A percentile compares a stretch with the other conserved stretches of the same genome.
These are phyloP conservation scores for Fusarium devonianum DNA, from an alignment of 2,329 filamentous ascomycete genomes.

Conservation along the genomic window DNA sequence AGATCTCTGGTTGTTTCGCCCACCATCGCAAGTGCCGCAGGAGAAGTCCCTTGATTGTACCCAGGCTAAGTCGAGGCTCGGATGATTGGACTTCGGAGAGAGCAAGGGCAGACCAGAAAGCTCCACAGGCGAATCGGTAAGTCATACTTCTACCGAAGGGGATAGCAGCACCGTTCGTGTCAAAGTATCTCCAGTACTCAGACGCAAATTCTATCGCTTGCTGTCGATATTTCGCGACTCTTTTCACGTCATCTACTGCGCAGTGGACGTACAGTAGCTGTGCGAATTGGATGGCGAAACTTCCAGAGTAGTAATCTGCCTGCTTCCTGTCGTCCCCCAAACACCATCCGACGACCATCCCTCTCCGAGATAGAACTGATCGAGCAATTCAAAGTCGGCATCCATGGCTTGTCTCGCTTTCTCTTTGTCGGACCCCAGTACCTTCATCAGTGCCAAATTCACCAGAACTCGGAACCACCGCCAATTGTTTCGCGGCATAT, in stretches of 20 bases:
- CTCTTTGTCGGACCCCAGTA: slow-evolving; percentile 46
- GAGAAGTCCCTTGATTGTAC: slow-evolving; percentile 55
- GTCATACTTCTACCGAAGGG: slow-evolving; percentile 58
- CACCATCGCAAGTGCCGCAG: slow-evolving; percentile 60
- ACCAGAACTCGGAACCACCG: slow-evolving; percentile 58
- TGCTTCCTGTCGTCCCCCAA: slow-evolving; percentile 49
- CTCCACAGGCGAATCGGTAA: slow-evolving; percentile 57
- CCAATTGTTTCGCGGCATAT: slow-evolving; percentile 58
- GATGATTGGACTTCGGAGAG: slow-evolving; percentile 50
- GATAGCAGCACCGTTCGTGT: slow-evolving; percentile 55
- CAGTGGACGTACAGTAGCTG: slow-evolving; percentile 55
- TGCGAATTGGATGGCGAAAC: slow-evolving; percentile 59
- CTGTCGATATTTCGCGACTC: slow-evolving; percentile 47
- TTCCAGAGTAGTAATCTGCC: slow-evolving; percentile 60
- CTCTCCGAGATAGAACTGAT: slow-evolving; percentile 52
- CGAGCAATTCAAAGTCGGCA: slow-evolving; percentile 51
- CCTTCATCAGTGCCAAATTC: slow-evolving; percentile 53
- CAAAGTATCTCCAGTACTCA: slow-evolving; percentile 57
- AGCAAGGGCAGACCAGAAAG: slow-evolving; percentile 55
- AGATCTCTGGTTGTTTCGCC: slow-evolving; percentile 49
- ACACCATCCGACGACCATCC: slow-evolving; percentile 57
- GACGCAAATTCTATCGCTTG: slow-evolving; percentile 50
- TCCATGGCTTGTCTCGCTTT: slow-evolving; percentile 47
- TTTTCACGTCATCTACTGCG: slow-evolving; percentile 49
- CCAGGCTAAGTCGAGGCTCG: slow-evolving; percentile 45